Percentiles rank a stretch among this genome's conserved stretches.
phyloP scores from a whole-genome alignment of 176 grass and related monocot species.

The Tillandsia leiboldiana region DNA sequence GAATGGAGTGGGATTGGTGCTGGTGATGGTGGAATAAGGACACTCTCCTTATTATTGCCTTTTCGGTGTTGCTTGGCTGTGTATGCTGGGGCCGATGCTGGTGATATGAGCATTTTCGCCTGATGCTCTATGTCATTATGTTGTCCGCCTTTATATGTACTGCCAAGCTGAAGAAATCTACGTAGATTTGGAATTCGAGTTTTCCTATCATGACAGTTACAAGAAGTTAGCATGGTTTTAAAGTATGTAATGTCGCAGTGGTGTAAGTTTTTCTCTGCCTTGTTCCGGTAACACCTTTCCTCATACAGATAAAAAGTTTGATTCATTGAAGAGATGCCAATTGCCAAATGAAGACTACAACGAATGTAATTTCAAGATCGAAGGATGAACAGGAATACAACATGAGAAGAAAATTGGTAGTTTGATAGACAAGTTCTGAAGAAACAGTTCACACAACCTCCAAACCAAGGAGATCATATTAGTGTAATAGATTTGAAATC shows the following conservation, averaged over 20 bases:
- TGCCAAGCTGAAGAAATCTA: conserved; percentile 6
- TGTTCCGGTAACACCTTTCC: too few relatives aligned
- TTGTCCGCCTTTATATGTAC: background rate
- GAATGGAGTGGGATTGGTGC: conserved; percentile 7
- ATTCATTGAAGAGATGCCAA: too few relatives aligned
- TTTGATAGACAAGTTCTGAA: too few relatives aligned
- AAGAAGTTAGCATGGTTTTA: conserved; percentile 8
- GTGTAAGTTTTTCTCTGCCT: too few relatives aligned
- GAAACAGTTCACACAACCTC: too few relatives aligned
- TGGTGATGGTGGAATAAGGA: background rate
- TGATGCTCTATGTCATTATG: background rate
- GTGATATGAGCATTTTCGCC: conserved; percentile 4
- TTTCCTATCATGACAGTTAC: conserved; percentile 3
- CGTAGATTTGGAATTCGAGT: conserved; percentile 5
- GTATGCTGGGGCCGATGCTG: conserved; percentile 4
- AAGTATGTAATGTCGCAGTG: background rate
- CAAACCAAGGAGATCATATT: too few relatives aligned
- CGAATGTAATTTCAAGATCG: too few relatives aligned
- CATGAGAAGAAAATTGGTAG: too few relatives aligned
- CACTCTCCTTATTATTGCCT: background rate
- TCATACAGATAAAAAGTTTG: too few relatives aligned
- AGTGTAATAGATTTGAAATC: too few relatives aligned
- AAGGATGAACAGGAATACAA: too few relatives aligned
- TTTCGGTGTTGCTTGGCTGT: conserved; percentile 4
- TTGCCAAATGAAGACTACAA: too few relatives aligned